Percentiles rank a stretch among this genome's conserved stretches.
These are phyloP conservation scores for Eucalyptus tenuipes DNA, from an alignment of 345 rosid genomes.

Conservation along the genomic window DNA sequence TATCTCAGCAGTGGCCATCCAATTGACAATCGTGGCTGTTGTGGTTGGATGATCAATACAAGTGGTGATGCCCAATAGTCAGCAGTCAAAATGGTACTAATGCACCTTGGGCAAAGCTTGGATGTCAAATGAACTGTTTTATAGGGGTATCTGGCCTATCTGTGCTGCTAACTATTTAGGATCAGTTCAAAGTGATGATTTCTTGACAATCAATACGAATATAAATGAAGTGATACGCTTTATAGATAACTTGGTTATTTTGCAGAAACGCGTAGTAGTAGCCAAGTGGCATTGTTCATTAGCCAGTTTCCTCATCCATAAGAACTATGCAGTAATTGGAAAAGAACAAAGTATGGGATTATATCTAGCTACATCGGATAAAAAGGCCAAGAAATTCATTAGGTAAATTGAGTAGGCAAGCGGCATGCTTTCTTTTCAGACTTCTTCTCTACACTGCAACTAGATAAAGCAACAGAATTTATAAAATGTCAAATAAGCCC, in stretches of 20 bases:
- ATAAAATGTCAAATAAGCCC: neutral
- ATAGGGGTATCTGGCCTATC: neutral
- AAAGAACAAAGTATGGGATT: neutral
- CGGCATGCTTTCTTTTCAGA: neutral
- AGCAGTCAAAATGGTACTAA: neutral
- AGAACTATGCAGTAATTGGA: neutral
- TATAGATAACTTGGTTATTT: neutral
- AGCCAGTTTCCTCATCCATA: neutral
- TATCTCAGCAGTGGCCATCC: neutral
- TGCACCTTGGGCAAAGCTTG: neutral
- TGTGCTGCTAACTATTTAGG: neutral
- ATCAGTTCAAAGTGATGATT: neutral
- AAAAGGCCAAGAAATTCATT: neutral
- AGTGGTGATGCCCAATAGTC: neutral
- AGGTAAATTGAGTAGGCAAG: neutral
- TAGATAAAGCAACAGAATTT: neutral
- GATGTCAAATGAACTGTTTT: neutral
- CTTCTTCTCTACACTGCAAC: neutral
- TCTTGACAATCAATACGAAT: neutral
- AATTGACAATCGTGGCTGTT: neutral
- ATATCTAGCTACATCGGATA: neutral
- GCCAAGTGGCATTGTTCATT: neutral
- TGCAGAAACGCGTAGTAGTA: neutral
- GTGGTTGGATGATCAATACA: neutral
- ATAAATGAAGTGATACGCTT: neutral